Evolutionary conservation across 1,139 yeast species (phyloP).

Genomic region (Pichiaceae sp.): DNA sequence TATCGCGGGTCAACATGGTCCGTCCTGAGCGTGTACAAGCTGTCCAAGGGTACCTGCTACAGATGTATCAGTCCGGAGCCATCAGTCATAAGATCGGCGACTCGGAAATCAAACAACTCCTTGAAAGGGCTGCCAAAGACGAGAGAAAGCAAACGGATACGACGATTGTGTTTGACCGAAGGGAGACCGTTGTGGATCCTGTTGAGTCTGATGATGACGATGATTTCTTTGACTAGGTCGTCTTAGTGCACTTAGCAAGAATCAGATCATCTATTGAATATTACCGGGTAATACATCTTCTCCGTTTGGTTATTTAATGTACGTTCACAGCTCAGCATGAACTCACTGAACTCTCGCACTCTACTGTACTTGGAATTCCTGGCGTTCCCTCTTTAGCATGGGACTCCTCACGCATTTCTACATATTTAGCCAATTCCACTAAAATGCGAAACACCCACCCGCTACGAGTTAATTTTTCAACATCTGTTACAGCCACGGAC

Average conservation of each 20-base stretch:
- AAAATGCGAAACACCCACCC: too few relatives aligned
- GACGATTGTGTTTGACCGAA: conserved; percentile 50
- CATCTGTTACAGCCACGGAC: too few relatives aligned
- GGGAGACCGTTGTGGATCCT: conserved; percentile 27
- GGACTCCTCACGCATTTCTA: too few relatives aligned
- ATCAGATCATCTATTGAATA: too few relatives aligned
- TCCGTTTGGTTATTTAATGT: too few relatives aligned
- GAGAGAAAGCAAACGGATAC: conserved; percentile 53
- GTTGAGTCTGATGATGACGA: conserved; percentile 24
- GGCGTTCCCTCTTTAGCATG: too few relatives aligned
- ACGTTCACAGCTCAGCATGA: too few relatives aligned
- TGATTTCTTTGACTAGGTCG: conserved; percentile 22
- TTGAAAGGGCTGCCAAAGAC: conserved; percentile 78
- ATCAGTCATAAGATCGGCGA: conserved; percentile 66
- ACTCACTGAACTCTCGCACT: too few relatives aligned
- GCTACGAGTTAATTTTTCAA: too few relatives aligned
- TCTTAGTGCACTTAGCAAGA: not conserved
- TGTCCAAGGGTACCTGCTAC: conserved; percentile 75
- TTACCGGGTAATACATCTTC: too few relatives aligned
- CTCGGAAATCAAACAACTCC: conserved; percentile 69
- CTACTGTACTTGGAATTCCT: too few relatives aligned
- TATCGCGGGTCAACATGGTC: conserved; percentile 80
- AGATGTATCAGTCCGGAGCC: conserved; percentile 74
- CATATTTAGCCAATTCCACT: too few relatives aligned
- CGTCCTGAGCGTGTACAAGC: conserved; percentile 85